Percentiles rank a stretch among this genome's conserved stretches.
phyloP scores from a whole-genome alignment of 495 filamentous ascomycete species.

The Bathelium albidoporum region DNA sequence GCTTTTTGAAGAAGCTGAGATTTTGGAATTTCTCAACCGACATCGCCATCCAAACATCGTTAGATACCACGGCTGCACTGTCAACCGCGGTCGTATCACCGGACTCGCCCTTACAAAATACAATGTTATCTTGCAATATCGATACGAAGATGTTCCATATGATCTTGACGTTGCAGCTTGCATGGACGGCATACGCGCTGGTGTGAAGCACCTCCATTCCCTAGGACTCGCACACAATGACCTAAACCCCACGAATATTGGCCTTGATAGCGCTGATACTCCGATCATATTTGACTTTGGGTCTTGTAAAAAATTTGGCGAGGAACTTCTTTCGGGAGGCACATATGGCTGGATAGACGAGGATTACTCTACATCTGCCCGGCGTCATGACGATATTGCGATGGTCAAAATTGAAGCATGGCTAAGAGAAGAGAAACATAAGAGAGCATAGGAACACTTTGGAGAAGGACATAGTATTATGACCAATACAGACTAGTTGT shows the following conservation, averaged over 20 bases:
- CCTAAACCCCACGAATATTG: slow-evolving; percentile 16
- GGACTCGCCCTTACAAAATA: slow-evolving; percentile 14
- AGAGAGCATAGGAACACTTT: slow-evolving; percentile 5
- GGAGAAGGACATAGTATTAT: neutral
- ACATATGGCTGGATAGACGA: slow-evolving; percentile 19
- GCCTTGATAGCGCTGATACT: slow-evolving; percentile 11
- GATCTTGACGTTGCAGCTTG: slow-evolving; percentile 10
- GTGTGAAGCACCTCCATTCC: slow-evolving; percentile 18
- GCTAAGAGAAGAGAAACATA: slow-evolving; percentile 8
- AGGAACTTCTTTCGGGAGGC: slow-evolving; percentile 14
- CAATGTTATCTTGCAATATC: slow-evolving; percentile 11
- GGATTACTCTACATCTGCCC: slow-evolving; percentile 11
- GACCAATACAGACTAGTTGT: neutral
- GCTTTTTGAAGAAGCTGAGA: slow-evolving; percentile 16
- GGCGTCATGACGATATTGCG: slow-evolving; percentile 14
- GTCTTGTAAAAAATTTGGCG: slow-evolving; percentile 17
- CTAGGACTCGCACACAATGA: slow-evolving; percentile 23
- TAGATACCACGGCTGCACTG: slow-evolving; percentile 15
- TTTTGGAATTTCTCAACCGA: slow-evolving; percentile 14
- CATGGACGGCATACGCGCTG: slow-evolving; percentile 11
- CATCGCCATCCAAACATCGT: slow-evolving; percentile 15
- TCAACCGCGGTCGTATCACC: slow-evolving; percentile 15
- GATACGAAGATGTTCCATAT: slow-evolving; percentile 11
- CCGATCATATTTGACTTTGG: slow-evolving; percentile 18
- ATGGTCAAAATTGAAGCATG: slow-evolving; percentile 14